Evolutionary conservation across 805 yeast species (phyloP).

Genomic region (Wickerhamomyces hampshirensis): DNA sequence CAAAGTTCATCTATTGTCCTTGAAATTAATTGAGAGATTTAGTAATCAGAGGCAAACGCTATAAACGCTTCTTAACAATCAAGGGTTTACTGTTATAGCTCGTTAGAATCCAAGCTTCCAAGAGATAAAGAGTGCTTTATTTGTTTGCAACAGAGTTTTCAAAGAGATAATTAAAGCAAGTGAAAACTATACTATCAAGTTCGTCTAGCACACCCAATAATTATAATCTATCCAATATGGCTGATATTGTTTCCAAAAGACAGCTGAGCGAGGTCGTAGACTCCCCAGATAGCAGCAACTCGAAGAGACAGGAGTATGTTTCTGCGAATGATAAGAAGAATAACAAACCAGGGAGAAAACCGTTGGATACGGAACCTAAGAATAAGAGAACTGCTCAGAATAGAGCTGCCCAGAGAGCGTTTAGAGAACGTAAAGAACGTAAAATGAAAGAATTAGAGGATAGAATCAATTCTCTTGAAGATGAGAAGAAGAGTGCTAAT

Average conservation of each 20-base stretch:
- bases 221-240: conserved; percentile 1
- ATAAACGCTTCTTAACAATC: too few relatives aligned
- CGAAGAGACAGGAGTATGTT: conserved; percentile 22
- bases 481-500: conserved; percentile 59
- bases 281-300: conserved; percentile 2
- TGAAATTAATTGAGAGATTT: too few relatives aligned
- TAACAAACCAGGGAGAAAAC: conserved; percentile 77
- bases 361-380: conserved; percentile 71
- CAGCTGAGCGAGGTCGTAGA: conserved; percentile 9
- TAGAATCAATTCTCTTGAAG: conserved; percentile 68
- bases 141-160: too few relatives aligned
- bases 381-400: conserved; percentile 93
- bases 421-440: conserved; percentile 87
- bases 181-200: not conserved
- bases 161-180: too few relatives aligned
- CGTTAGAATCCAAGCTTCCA: too few relatives aligned
- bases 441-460: conserved; percentile 83
- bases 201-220: not conserved
- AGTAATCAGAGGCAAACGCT: too few relatives aligned
- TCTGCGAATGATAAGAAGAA: conserved; percentile 18
- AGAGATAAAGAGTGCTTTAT: too few relatives aligned
- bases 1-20: too few relatives aligned
- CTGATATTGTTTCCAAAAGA: conserved; percentile 12
- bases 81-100: too few relatives aligned
- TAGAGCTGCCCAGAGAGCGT: conserved; percentile 97